Conservation (phyloP, 2,329 filamentous ascomycete genomes). For the Blumeria hordei region DNA sequence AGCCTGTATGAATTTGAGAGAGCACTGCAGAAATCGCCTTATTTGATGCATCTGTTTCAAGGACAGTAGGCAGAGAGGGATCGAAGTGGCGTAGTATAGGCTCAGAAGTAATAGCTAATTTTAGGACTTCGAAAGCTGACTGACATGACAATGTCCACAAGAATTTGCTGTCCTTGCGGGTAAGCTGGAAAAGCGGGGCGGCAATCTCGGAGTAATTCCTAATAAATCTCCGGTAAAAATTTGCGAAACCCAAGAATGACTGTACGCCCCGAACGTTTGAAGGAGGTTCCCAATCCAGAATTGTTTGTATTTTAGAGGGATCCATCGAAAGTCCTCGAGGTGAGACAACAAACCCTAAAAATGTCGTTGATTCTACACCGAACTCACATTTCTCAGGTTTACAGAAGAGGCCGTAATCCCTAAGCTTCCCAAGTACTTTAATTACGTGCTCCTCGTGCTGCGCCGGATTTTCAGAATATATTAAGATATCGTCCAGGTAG, state of each 20-base stretch:
- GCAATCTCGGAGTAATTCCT: not conserved
- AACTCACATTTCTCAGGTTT: not conserved
- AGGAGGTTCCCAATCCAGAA: not conserved
- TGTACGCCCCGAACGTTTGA: not conserved
- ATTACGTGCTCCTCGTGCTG: not conserved
- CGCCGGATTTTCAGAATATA: not conserved
- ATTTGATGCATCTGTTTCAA: slow-evolving; percentile 1
- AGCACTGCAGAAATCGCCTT: not conserved
- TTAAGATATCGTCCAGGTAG: slow-evolving; percentile 1
- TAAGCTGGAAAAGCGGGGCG: not conserved
- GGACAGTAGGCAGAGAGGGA: not conserved
- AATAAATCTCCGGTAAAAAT: not conserved
- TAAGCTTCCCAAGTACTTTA: not conserved
- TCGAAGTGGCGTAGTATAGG: not conserved
- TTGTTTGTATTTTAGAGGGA: not conserved
- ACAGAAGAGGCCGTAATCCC: not conserved
- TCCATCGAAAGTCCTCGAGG: not conserved
- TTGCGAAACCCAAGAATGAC: not conserved
- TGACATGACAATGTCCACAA: not conserved
- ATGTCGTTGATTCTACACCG: not conserved
- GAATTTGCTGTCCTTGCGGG: not conserved
- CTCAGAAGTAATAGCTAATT: not conserved
- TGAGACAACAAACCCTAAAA: slow-evolving; percentile 1
- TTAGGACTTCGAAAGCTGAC: not conserved
- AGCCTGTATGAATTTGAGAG: not conserved